Base-by-base conservation (phyloP, 148 eudicot species). In the Vaccinium darrowii region DNA sequence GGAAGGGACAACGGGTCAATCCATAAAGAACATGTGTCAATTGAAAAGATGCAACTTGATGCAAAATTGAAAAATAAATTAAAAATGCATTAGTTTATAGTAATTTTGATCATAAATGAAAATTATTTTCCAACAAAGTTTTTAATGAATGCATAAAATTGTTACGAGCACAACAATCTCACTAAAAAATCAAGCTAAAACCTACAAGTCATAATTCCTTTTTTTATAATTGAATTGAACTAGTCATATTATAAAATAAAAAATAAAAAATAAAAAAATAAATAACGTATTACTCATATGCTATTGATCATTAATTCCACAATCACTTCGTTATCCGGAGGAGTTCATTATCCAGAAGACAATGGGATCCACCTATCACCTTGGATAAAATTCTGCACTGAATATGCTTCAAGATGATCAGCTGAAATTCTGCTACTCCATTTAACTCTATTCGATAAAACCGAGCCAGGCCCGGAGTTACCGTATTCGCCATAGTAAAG, bases 381-480 rank as follows among this genome's bases (percentile, higher is more conserved):
- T 85, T 95, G 96, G 58, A 94, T 87, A 83, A 94, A 95, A 84
- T 90, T 95, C 53, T 86, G 82, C 33, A 93, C 89, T 7, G 95
- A 93, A 76, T 93, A 94, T 7, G 87, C 69, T 47, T 50, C 15
- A 3, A 92, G 85, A 81, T 88, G 95, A 6, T 85, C 88, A 33
- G 86, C 78, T 14, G 98, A 90, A 85, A 95, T 88, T 82, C 18
- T 81, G 86, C 92, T 94, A 82, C 98, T 94, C 98, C 98, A 95
- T 1, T 82, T 76, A 23, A 92, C 98, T 47, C 98, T 88, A 13
- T 77, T 75, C 0, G 91, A 67, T 60, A 85, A 12, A 80, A 84
- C 74, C 9, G 95, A 88, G 7, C 98, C 98, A 0, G 87, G 78
- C 5, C 98, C 98, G 33, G 78, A 63, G 84, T 90, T 95, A 50